Conservation (phyloP, 495 filamentous ascomycete species). For the Penicillium malachiteum region DNA sequence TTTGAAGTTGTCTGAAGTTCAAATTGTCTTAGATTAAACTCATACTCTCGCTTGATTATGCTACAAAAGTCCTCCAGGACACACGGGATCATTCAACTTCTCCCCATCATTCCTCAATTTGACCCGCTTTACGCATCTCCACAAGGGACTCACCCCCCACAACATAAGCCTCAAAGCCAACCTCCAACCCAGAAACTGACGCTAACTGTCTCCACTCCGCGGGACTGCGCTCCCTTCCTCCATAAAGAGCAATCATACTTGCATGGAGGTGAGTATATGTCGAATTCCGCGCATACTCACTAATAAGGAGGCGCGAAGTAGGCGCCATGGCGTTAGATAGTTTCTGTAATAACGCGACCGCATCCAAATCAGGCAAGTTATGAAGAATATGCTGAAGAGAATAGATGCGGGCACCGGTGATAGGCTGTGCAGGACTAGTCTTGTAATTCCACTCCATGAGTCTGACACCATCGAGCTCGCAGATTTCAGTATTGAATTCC, state of each 20-base stretch:
- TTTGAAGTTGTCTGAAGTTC: too few relatives aligned
- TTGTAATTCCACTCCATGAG: conserved; percentile 41
- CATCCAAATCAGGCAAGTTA: conserved; percentile 41
- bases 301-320: conserved; percentile 46
- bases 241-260: conserved; percentile 38
- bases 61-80: background rate
- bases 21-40: too few relatives aligned
- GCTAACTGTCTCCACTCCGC: conserved; percentile 37
- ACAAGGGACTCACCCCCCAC: conserved; percentile 34
- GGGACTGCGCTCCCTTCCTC: conserved; percentile 33
- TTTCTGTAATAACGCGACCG: conserved; percentile 39
- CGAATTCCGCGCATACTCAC: conserved; percentile 37
- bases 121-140: conserved; percentile 29
- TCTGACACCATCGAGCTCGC: conserved; percentile 23
- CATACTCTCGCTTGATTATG: too few relatives aligned
- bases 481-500: conserved; percentile 38
- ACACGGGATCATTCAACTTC: background rate
- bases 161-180: conserved; percentile 39
- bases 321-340: conserved; percentile 43
- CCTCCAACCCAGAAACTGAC: conserved; percentile 26
- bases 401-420: conserved; percentile 42
- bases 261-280: conserved; percentile 34
- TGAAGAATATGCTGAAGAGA: conserved; percentile 45
- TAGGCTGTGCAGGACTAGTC: conserved; percentile 29
- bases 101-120: background rate